Base-by-base conservation (phyloP, 768 basidiomycete genomes). In the Scleroderma citrinum region DNA sequence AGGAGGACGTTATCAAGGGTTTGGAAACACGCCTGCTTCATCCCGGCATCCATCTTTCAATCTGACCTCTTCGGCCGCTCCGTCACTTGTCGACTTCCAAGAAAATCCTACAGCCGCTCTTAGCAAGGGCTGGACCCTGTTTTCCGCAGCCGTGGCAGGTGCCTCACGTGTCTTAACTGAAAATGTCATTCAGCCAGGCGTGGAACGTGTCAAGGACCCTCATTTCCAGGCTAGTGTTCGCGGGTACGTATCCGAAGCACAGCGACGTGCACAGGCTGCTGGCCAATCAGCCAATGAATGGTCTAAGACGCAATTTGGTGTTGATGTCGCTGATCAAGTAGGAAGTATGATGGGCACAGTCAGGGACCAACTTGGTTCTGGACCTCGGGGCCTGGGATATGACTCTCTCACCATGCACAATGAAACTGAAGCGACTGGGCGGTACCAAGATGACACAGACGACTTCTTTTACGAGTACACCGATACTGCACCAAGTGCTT, bases 111-210 rank as follows among this genome's bases (percentile, higher is more conserved):
- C 85, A 32, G 82, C 80, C 8, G 94, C 95, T 0, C 67, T 97
- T 13, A 81, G 81, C 59, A 97, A 97, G 71, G 92, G 94, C 39
- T 98, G 96, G 96, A 91, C 92, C 21, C 69, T 98, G n/a, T 85
- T 99, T 62, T 87, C 91, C 24, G 78, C 87, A 0, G 92, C 83
- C 30, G 84, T 98, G 13, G 78, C 70, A 1, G 87, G 85, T 44
- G 93, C 93, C 17, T 78, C 83, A 5, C 81, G 81, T 58, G 86
- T 70, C 16, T 88, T 97, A 43, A 78, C 81, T 55, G 88, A 92
- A 62, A 85, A 81, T 56, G 87, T 98, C 38, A 86, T 98, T 50
- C 91, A 96, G 65, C 95, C 95, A 6, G 85, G 87, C 19, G 70
- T 94, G 63, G 85, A 88, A 59, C 81, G 77, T 54, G 89, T 87